A percentile compares a stretch with the other conserved stretches of the same genome.
Conservation (phyloP, 2,329 filamentous ascomycete genomes). For the Teratosphaeriaceae sp. region DNA sequence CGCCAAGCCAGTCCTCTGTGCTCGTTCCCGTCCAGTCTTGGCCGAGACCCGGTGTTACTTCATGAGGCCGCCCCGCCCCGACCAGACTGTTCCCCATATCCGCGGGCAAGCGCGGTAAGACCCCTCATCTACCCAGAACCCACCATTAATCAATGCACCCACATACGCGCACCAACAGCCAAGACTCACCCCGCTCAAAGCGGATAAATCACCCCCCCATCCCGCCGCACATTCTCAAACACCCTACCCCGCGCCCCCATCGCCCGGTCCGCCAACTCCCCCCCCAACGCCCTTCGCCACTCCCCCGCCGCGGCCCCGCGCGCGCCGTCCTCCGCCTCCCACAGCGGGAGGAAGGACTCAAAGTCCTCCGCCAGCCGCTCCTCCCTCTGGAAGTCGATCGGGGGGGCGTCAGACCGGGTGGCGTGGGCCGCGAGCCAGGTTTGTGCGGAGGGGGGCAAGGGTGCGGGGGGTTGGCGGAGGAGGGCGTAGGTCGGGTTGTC, state of each 20-base stretch:
- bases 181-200: background rate
- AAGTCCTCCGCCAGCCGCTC: constrained; percentile 18
- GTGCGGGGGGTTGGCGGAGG: background rate
- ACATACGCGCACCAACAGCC: background rate
- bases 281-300: constrained; percentile 6
- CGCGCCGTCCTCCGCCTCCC: constrained; percentile 15
- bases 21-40: too few relatives aligned
- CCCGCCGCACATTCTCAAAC: constrained; percentile 8
- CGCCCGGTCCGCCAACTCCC: constrained; percentile 15
- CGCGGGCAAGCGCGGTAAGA: too few relatives aligned
- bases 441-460: constrained; percentile 4
- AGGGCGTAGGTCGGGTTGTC: background rate
- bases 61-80: too few relatives aligned
- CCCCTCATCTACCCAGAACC: too few relatives aligned
- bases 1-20: too few relatives aligned
- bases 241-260: constrained; percentile 17
- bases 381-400: constrained; percentile 13
- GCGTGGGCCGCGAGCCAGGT: constrained; percentile 14
- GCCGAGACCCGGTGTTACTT: too few relatives aligned
- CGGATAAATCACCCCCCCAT: constrained; percentile 3
- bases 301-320: constrained; percentile 8
- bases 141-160: too few relatives aligned
- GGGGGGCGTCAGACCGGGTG: constrained; percentile 4
- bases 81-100: too few relatives aligned
- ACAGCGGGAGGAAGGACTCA: constrained; percentile 15